Conservation (phyloP, 2,329 filamentous ascomycete genomes). For the Aspergillus hortae region DNA sequence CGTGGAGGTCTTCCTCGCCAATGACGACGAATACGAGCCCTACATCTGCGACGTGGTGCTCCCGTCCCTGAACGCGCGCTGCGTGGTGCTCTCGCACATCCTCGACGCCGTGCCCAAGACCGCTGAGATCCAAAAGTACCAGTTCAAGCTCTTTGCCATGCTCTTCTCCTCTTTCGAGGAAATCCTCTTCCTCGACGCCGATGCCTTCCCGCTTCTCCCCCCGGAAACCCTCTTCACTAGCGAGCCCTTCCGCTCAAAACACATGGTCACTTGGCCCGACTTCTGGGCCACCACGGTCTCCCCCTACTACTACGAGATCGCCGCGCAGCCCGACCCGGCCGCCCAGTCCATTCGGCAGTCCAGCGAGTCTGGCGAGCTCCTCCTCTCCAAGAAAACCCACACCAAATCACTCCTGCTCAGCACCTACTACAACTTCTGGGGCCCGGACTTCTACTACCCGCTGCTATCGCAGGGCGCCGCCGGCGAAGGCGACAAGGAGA, state of each 20-base stretch:
- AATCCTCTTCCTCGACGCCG: conserved; percentile 49
- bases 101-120: conserved; percentile 27
- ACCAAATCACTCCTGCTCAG: conserved; percentile 43
- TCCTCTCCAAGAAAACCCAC: conserved; percentile 44
- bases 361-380: conserved; percentile 45
- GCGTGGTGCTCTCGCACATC: conserved; percentile 44
- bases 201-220: conserved; percentile 43
- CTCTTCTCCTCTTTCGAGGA: conserved; percentile 50
- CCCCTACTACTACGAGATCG: conserved; percentile 38
- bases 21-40: conserved; percentile 39
- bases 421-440: conserved; percentile 50
- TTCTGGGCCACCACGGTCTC: conserved; percentile 43
- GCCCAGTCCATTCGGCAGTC: conserved; percentile 24
- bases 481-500: conserved; percentile 52
- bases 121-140: conserved; percentile 41
- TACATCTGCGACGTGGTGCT: conserved; percentile 44
- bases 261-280: conserved; percentile 48
- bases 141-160: conserved; percentile 48
- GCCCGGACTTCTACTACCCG: conserved; percentile 44
- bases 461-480: conserved; percentile 46
- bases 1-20: conserved; percentile 45
- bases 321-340: conserved; percentile 23
- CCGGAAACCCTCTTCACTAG: conserved; percentile 41
- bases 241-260: conserved; percentile 39
- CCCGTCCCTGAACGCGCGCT: conserved; percentile 40